Percentiles rank a stretch among this genome's conserved stretches.
These are phyloP conservation scores for Trichoderma afroharzianum DNA, from an alignment of 2,329 filamentous ascomycete species.

Conservation along the genomic window DNA sequence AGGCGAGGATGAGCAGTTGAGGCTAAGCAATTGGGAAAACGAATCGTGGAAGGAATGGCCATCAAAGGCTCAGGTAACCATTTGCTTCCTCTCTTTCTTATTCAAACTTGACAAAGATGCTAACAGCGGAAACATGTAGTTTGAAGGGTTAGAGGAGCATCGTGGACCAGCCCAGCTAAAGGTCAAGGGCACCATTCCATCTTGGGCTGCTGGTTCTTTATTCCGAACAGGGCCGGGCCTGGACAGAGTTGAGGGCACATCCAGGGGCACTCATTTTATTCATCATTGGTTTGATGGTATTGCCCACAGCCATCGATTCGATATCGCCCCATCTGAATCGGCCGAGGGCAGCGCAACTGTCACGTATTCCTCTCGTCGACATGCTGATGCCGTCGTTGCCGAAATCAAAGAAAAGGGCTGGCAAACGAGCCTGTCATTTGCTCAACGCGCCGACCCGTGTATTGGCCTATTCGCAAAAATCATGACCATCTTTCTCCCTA, in stretches of 20 bases:
- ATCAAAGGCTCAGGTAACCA: slow-evolving; percentile 44
- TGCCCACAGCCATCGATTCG: slow-evolving; percentile 67
- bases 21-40: slow-evolving; percentile 27
- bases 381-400: slow-evolving; percentile 61
- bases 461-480: slow-evolving; percentile 69
- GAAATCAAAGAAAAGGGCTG: slow-evolving; percentile 58
- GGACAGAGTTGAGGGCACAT: slow-evolving; percentile 55
- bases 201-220: slow-evolving; percentile 66
- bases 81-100: background rate
- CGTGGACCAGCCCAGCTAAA: slow-evolving; percentile 59
- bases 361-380: slow-evolving; percentile 67
- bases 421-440: slow-evolving; percentile 60
- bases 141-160: slow-evolving; percentile 64
- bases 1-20: slow-evolving; percentile 24
- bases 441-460: slow-evolving; percentile 69
- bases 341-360: slow-evolving; percentile 39
- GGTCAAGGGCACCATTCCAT: slow-evolving; percentile 64
- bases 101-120: background rate
- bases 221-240: slow-evolving; percentile 73
- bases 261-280: slow-evolving; percentile 56
- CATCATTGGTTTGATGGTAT: slow-evolving; percentile 83
- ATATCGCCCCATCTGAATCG: slow-evolving; percentile 51
- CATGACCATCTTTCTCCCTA: slow-evolving; percentile 54
- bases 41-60: slow-evolving; percentile 44
- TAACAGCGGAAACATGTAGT: slow-evolving; percentile 41